phyloP scores from a whole-genome alignment of 1,139 yeast species.

The Lodderomyces elongisporus region DNA sequence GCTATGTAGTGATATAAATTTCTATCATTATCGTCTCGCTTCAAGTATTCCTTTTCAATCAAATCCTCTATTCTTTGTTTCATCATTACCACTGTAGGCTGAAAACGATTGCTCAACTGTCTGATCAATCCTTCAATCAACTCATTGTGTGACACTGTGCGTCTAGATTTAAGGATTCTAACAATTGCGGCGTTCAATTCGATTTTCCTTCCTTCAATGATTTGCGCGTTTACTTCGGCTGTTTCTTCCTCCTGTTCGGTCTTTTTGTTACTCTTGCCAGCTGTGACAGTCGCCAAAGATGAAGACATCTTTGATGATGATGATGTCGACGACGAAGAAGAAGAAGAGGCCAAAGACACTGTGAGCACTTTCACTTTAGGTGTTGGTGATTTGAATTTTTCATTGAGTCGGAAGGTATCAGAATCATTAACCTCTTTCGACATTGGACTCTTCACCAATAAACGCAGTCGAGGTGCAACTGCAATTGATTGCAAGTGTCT shows the following conservation, averaged over 20 bases:
- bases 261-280: no score
- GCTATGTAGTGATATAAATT: constrained; percentile 72
- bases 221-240: constrained; percentile 31
- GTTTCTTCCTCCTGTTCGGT: constrained; percentile 36
- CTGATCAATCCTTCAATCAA: constrained; percentile 62
- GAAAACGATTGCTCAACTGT: constrained; percentile 61
- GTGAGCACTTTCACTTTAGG: constrained; percentile 75
- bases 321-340: constrained; percentile 22
- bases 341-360: constrained; percentile 35
- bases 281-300: constrained; percentile 19
- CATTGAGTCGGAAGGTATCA: constrained; percentile 69
- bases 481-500: constrained; percentile 83
- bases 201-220: constrained; percentile 44
- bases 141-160: constrained; percentile 56
- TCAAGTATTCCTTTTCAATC: constrained; percentile 78
- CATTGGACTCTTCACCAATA: constrained; percentile 70
- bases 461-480: constrained; percentile 75
- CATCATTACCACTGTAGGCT: constrained; percentile 61
- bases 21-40: constrained; percentile 62
- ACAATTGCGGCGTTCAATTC: constrained; percentile 88
- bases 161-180: constrained; percentile 77
- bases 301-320: constrained; percentile 20
- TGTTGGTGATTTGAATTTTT: constrained; percentile 65
- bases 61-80: constrained; percentile 77
- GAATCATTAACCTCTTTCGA: constrained; percentile 59